phyloP scores from a whole-genome alignment of 768 basidiomycete species.

The Strobilomyces dryophilus region DNA sequence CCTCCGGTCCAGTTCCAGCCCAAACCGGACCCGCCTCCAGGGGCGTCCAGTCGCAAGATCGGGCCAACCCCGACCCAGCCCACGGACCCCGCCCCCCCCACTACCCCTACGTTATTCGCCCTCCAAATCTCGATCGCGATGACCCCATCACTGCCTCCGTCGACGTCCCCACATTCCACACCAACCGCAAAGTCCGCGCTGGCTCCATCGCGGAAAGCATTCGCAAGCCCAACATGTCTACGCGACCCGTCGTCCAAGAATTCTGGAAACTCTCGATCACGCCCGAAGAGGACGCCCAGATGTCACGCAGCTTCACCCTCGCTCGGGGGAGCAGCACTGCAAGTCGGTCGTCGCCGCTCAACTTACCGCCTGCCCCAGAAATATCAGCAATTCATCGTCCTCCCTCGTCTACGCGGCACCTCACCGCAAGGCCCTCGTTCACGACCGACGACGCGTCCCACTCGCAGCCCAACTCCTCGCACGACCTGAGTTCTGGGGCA shows the following conservation, averaged over 20 bases:
- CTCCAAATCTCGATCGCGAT: constrained; percentile 15
- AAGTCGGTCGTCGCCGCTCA: constrained; percentile 26
- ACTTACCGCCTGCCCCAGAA: too few relatives aligned
- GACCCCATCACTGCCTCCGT: constrained; percentile 16
- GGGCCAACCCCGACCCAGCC: constrained; percentile 17
- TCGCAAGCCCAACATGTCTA: constrained; percentile 33
- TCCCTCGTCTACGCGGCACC: too few relatives aligned
- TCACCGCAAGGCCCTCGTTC: too few relatives aligned
- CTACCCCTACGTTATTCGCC: constrained; percentile 15
- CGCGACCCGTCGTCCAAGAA: constrained; percentile 36
- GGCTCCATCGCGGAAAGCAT: constrained; percentile 28
- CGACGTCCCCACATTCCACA: constrained; percentile 13
- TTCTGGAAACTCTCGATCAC: constrained; percentile 49
- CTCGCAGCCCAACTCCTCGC: too few relatives aligned
- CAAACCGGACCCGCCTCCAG: constrained; percentile 5
- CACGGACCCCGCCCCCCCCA: constrained; percentile 22
- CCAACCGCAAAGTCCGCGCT: constrained; percentile 20
- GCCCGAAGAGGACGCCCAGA: constrained; percentile 40
- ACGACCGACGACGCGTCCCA: too few relatives aligned
- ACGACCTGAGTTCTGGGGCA: too few relatives aligned
- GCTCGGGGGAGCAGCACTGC: constrained; percentile 41
- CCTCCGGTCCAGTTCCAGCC: background rate
- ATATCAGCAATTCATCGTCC: too few relatives aligned
- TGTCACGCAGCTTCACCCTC: constrained; percentile 39
- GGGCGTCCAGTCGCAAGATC: constrained; percentile 13